These are phyloP conservation scores for Russula sp. DNA, from an alignment of 768 basidiomycete species.

Conservation along the genomic window DNA sequence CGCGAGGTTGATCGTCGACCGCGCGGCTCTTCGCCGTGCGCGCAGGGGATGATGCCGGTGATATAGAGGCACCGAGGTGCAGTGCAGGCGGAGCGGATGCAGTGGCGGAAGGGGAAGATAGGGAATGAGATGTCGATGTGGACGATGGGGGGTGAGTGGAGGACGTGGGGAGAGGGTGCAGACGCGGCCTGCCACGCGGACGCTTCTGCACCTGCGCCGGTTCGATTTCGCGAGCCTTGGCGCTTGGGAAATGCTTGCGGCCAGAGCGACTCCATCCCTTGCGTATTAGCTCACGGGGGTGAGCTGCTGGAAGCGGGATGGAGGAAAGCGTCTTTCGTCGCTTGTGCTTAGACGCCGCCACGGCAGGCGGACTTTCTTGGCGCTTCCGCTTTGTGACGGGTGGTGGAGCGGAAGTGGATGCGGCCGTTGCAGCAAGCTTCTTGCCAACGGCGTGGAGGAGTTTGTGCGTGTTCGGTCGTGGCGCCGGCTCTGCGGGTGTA, in stretches of 20 bases:
- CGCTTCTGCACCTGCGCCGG: conserved; percentile 21
- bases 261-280: conserved; percentile 27
- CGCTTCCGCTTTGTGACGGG: conserved; percentile 19
- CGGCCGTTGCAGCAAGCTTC: conserved; percentile 36
- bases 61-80: conserved; percentile 4
- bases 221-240: conserved; percentile 29
- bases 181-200: conserved; percentile 15
- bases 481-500: conserved; percentile 28
- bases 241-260: conserved; percentile 28
- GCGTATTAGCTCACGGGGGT: conserved; percentile 24
- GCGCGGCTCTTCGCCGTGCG: conserved; percentile 38
- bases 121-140: not conserved
- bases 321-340: conserved; percentile 35
- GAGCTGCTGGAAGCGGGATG: conserved; percentile 4
- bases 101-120: not conserved
- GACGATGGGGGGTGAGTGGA: not conserved
- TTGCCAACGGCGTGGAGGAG: conserved; percentile 44
- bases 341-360: conserved; percentile 34
- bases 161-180: conserved; percentile 13
- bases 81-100: conserved; percentile 10
- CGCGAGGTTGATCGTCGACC: conserved; percentile 49
- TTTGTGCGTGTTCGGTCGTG: conserved; percentile 46
- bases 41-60: not conserved
- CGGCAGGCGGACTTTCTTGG: conserved; percentile 12
- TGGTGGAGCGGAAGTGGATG: conserved; percentile 29